Base-by-base conservation (phyloP, 2,329 filamentous ascomycete genomes). In the Botrytis aclada region DNA sequence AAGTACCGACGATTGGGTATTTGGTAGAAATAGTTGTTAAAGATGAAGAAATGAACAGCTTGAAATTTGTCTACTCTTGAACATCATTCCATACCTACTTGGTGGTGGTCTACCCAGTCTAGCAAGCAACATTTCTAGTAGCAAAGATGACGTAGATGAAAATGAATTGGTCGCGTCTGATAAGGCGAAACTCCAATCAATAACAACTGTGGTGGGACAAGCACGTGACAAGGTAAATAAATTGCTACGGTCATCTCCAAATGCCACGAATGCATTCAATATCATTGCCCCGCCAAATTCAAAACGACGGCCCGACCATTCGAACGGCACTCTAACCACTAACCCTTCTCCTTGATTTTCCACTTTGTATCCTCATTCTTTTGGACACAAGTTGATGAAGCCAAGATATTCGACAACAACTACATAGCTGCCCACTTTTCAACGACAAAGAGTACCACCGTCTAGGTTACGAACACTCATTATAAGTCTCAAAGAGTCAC, bases 231-330 rank as follows among this genome's bases (percentile, higher is more conserved):
- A 43, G 41, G 25, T 18, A 22, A 54, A 20, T 14, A 20, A n/a
- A n/a, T 63, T 43, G 25, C 18, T 72, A 72, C 70, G 70, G 34
- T 72, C 45, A 47, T 64, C 63, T 32, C 4, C 9, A 12, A n/a
- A 45, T 2, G 18, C 62, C 51, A 60, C 67, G 18, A 67, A 37
- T 60, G 70, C 61, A 45, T 18, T 32, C 63, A 72, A 67, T 67
- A 72, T 72, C 70, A 71, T 43, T 54, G 60, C 70, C 60, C 58
- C 43, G 43, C 45, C 47, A 56, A 29, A 58, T 22, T n/a, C 47
- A 25, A 41, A 51, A 41, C 29, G n/a, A 41, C 18, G 22, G 14
- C 54, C 34, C 25, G n/a, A 56, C 32, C 62, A 65, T 37, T 51
- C 12, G 12, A 65, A 32, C 10, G 34, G 9, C 34, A 54, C 12